Base-by-base conservation (phyloP, 2,329 filamentous ascomycete genomes). In the Trichothecium roseum region DNA sequence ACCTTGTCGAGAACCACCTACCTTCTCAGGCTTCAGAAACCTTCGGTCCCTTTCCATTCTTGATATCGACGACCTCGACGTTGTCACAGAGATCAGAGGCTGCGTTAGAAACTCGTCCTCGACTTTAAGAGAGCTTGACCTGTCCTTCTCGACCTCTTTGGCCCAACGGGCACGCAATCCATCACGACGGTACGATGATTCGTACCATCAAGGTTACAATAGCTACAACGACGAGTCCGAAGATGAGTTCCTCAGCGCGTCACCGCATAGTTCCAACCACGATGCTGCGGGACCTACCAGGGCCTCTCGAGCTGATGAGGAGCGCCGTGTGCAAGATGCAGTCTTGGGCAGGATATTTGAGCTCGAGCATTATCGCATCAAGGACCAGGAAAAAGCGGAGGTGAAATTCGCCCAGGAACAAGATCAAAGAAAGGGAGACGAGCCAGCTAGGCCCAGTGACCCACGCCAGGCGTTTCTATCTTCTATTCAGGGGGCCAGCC, bases 1-100 rank as follows among this genome's bases (percentile, higher is more conserved):
- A 17, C 22, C 39, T 8, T 31, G 45, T 4, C 54, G 56, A n/a
- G 60, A 66, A 9, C 68, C 69, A 3, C 61, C 67, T 2, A 78
- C 71, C 0, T 49, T 80, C 5, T 72, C 70, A 1, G 70, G 67
- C 0, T 79, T 81, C 54, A 68, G 61, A 33, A 62, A 64, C 27
- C 57, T 81, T 12, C 68, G 64, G 42, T 65, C 50, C 4, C 55
- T 81, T 12, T 56, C 65, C 4, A 56, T 80, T 6, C 57, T 80
- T 24, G 75, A 81, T 41, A 77, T 81, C 35, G 75, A 80, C 40
- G 64, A 56, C 18, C 56, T 78, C 4, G 70, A 76, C 24, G 57
- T 73, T 22, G 46, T 77, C 10, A 51, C 60, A 2, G 76, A 80
- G 51, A 60, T 81, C 40, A 68, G 65, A 41, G 47, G 59, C 5